Evolutionary conservation across 139 green algal genomes (phyloP), one percentile per base, ranked within the genome.

Genomic region (Yamagishiella unicocca): DNA sequence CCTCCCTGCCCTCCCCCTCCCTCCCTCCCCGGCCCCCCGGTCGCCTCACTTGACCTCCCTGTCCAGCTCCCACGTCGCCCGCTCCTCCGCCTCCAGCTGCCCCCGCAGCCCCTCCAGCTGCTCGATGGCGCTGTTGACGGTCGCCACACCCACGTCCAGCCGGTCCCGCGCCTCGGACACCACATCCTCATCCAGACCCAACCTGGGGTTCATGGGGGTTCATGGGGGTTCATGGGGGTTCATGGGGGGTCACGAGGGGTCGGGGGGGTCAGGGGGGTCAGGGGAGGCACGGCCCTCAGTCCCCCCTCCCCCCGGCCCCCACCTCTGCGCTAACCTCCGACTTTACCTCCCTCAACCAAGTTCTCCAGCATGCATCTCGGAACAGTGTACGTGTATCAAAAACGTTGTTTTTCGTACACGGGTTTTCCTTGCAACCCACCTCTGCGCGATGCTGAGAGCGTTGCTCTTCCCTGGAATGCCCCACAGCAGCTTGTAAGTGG

Each of bases 401-500:
- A n/a, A n/a, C n/a, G n/a, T n/a, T n/a, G n/a, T n/a, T n/a, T n/a
- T n/a, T n/a, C n/a, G n/a, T n/a, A n/a, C n/a, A n/a, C n/a, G n/a
- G n/a, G n/a, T n/a, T n/a, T n/a, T n/a, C n/a, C n/a, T n/a, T n/a
- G n/a, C n/a, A n/a, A n/a, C n/a, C n/a, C 77, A 92, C 89, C 89
- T 67, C 0, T 72, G 40, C 21, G 92, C 92, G 46, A 94, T 94
- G 93, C 96, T 96, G 58, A 98, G 90, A 2, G 94, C 96, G 86
- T 97, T 97, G 79, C 77, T 90, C 10, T 85, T 76, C 6, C 91
- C 96, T 3, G 96, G 96, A 5, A 98, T 91, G 45, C 96, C 96
- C 96, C 95, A 98, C 70, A 98, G 88, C 77, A 98, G 90, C 31
- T 91, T 87, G 92, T 98, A 98, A 8, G 96, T 98, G 17, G 96